Conservation (phyloP, 306 rosid species). For the Leucaena leucocephala region DNA sequence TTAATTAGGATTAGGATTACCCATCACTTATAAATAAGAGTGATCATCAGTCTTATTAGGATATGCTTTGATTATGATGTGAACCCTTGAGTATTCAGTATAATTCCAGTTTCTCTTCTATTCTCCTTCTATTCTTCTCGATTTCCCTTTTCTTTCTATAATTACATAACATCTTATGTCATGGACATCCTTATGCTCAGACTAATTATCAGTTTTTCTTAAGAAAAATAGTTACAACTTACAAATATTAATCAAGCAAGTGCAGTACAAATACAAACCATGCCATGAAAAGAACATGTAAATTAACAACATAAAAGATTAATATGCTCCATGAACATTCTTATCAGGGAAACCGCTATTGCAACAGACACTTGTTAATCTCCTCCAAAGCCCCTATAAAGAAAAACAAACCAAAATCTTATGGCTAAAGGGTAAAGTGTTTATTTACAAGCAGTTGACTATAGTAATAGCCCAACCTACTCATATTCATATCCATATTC, state of each 20-base stretch:
- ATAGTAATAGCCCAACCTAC: not conserved
- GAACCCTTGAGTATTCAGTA: too few relatives aligned
- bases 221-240: not conserved
- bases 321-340: not conserved
- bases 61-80: too few relatives aligned
- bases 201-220: not conserved
- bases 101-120: too few relatives aligned
- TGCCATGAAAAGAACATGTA: not conserved
- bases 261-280: not conserved
- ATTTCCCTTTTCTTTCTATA: too few relatives aligned
- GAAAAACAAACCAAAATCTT: not conserved
- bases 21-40: too few relatives aligned
- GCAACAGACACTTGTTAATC: not conserved
- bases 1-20: too few relatives aligned
- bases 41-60: too few relatives aligned
- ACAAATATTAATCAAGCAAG: conserved; percentile 15
- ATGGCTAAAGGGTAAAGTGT: not conserved
- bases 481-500: not conserved
- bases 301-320: not conserved
- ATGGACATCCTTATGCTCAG: not conserved
- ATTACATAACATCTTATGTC: not conserved
- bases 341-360: not conserved
- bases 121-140: too few relatives aligned
- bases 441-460: not conserved
- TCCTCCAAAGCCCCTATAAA: not conserved